phyloP scores from a whole-genome alignment of 1,139 yeast species.

The Taiozyma sp. region DNA sequence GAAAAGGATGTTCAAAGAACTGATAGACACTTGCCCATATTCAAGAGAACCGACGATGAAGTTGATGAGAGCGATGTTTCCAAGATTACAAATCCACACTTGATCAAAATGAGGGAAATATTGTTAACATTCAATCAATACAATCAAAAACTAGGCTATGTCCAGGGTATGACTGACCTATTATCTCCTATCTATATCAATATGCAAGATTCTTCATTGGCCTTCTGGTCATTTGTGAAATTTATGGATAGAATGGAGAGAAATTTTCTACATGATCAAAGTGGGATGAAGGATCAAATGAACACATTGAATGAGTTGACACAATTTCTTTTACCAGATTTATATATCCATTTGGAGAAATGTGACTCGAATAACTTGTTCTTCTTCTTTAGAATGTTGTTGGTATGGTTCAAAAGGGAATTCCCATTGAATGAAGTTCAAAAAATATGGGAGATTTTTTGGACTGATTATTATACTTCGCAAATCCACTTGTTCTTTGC shows the following conservation, averaged over 20 bases:
- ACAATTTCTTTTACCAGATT: slow-evolving; percentile 81
- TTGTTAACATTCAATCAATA: slow-evolving; percentile 81
- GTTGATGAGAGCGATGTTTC: slow-evolving; percentile 41
- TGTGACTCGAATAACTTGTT: slow-evolving; percentile 89
- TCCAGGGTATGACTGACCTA: slow-evolving; percentile 96
- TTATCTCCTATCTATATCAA: slow-evolving; percentile 80
- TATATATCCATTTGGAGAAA: slow-evolving; percentile 74
- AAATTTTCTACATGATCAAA: slow-evolving; percentile 84
- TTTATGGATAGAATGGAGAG: slow-evolving; percentile 97
- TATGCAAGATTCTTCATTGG: slow-evolving; percentile 65
- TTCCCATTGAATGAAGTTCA: slow-evolving; percentile 75
- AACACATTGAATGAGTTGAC: slow-evolving; percentile 73
- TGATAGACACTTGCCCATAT: slow-evolving; percentile 69
- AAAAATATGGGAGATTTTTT: slow-evolving; percentile 82
- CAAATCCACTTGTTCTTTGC: slow-evolving; percentile 88
- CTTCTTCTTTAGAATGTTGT: slow-evolving; percentile 89
- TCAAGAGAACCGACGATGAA: slow-evolving; percentile 40
- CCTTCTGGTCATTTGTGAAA: slow-evolving; percentile 85
- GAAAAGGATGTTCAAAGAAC: slow-evolving; percentile 94
- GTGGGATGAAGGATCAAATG: slow-evolving; percentile 91
- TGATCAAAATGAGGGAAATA: slow-evolving; percentile 68
- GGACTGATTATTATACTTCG: slow-evolving; percentile 81
- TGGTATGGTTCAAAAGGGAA: slow-evolving; percentile 95
- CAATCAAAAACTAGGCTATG: slow-evolving; percentile 83
- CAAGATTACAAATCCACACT: slow-evolving; percentile 60